Evolutionary conservation across 2,329 filamentous ascomycete genomes (phyloP).

Genomic region (Pseudogymnoascus sp.): DNA sequence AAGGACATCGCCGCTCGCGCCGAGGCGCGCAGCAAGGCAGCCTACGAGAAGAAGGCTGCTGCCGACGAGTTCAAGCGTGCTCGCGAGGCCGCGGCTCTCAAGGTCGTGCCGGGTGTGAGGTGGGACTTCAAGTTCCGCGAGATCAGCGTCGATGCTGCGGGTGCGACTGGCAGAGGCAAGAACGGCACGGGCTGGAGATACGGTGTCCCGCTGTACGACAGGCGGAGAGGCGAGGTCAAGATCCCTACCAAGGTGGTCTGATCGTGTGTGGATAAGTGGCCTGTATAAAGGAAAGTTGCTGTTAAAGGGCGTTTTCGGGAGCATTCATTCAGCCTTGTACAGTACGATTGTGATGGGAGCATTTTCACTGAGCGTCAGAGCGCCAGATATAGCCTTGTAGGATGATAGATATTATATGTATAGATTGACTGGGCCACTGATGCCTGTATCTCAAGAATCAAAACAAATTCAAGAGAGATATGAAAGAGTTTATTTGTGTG

Average conservation of each 20-base stretch:
- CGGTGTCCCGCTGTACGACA: conserved; percentile 54
- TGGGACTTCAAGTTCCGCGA: conserved; percentile 59
- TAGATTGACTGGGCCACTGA: not conserved
- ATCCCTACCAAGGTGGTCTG: conserved; percentile 52
- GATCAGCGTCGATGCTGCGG: conserved; percentile 49
- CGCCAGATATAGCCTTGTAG: conserved; percentile 1
- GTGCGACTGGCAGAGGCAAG: conserved; percentile 44
- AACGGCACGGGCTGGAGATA: conserved; percentile 55
- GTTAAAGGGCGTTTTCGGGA: not conserved
- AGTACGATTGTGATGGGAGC: conserved; percentile 5
- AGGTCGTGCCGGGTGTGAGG: conserved; percentile 40
- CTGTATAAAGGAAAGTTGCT: not conserved
- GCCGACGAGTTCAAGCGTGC: conserved; percentile 17
- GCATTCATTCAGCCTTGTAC: conserved; percentile 6
- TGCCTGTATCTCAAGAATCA: conserved; percentile 2
- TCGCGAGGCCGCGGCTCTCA: conserved; percentile 36
- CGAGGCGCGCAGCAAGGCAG: conserved; percentile 26
- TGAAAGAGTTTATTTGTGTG: not conserved
- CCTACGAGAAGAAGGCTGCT: conserved; percentile 28
- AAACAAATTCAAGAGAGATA: not conserved
- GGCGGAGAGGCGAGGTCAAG: conserved; percentile 57
- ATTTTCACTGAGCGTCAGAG: conserved; percentile 1
- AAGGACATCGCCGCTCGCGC: conserved; percentile 24
- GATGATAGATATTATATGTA: conserved; percentile 6
- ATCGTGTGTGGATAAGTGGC: conserved; percentile 11